Evolutionary conservation across 306 rosid genomes (phyloP).

Genomic region (Glycine tomentella): DNA sequence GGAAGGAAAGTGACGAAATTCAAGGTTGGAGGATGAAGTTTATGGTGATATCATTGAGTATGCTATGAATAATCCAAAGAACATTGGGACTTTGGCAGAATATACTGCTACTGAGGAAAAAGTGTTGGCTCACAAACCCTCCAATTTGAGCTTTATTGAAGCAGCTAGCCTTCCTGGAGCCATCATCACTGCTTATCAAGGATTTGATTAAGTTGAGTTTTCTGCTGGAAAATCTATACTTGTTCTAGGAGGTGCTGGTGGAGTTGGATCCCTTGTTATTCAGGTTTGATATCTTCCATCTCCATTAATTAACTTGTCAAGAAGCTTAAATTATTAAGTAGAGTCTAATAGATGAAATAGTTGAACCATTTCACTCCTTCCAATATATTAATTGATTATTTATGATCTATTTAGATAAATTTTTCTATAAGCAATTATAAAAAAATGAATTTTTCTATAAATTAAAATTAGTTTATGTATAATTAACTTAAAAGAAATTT

Average conservation of each 20-base stretch:
- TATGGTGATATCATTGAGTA: constrained; percentile 1
- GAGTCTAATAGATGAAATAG: too few relatives aligned
- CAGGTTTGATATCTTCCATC: constrained; percentile 1
- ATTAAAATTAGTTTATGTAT: too few relatives aligned
- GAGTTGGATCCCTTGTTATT: constrained; percentile 58
- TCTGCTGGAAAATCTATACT: constrained; percentile 63
- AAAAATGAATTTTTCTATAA: too few relatives aligned
- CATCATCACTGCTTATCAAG: constrained; percentile 63
- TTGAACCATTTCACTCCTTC: too few relatives aligned
- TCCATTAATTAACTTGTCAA: too few relatives aligned
- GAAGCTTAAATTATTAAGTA: too few relatives aligned
- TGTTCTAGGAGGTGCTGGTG: constrained; percentile 76
- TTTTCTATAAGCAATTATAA: too few relatives aligned
- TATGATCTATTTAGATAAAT: too few relatives aligned
- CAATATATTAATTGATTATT: too few relatives aligned
- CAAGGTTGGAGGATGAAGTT: constrained; percentile 38
- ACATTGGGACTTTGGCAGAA: constrained; percentile 32
- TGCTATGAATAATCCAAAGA: not conserved
- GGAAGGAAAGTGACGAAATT: constrained; percentile 41
- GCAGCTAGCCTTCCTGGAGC: constrained; percentile 74
- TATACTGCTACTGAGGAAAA: constrained; percentile 59
- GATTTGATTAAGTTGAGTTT: constrained; percentile 50
- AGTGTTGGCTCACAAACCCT: constrained; percentile 61
- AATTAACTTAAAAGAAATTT: too few relatives aligned
- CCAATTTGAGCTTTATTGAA: constrained; percentile 67